phyloP scores from a whole-genome alignment of 306 rosid species.

The Trifolium fragiferum region DNA sequence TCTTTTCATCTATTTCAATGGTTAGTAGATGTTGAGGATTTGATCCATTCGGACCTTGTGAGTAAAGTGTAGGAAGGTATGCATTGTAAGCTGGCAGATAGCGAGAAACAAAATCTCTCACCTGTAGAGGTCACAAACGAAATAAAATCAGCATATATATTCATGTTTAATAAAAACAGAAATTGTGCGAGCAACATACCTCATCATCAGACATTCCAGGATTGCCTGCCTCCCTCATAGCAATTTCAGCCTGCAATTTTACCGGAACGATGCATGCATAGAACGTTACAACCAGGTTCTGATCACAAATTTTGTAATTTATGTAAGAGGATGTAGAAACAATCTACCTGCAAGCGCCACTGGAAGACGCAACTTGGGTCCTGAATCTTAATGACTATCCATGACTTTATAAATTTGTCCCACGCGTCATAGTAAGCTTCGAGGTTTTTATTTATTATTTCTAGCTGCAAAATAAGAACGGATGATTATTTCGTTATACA shows the following conservation, averaged over 20 bases:
- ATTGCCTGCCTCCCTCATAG: conserved; percentile 95
- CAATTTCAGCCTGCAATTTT: conserved; percentile 91
- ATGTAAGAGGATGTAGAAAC: conserved; percentile 22
- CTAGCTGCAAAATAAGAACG: conserved; percentile 60
- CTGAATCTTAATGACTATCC: conserved; percentile 89
- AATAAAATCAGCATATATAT: conserved; percentile 13
- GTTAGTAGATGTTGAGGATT: conserved; percentile 69
- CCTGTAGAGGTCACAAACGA: conserved; percentile 54
- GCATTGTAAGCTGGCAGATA: conserved; percentile 92
- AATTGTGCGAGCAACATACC: conserved; percentile 47
- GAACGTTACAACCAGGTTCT: conserved; percentile 25
- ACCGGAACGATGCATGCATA: conserved; percentile 14
- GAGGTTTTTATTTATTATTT: conserved; percentile 72
- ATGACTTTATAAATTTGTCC: conserved; percentile 81
- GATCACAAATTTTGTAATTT: conserved; percentile 20
- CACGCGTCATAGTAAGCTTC: conserved; percentile 88
- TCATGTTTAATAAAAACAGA: conserved; percentile 8
- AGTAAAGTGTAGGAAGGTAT: conserved; percentile 91
- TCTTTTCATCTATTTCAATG: conserved; percentile 84
- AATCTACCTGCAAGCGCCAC: conserved; percentile 86
- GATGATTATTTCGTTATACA: not conserved
- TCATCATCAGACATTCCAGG: conserved; percentile 94
- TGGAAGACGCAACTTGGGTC: conserved; percentile 83
- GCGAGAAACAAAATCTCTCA: conserved; percentile 87
- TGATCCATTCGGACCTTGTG: conserved; percentile 86